Conservation (phyloP, 2,329 filamentous ascomycete genomes). For the Clarireedia hainanense region DNA sequence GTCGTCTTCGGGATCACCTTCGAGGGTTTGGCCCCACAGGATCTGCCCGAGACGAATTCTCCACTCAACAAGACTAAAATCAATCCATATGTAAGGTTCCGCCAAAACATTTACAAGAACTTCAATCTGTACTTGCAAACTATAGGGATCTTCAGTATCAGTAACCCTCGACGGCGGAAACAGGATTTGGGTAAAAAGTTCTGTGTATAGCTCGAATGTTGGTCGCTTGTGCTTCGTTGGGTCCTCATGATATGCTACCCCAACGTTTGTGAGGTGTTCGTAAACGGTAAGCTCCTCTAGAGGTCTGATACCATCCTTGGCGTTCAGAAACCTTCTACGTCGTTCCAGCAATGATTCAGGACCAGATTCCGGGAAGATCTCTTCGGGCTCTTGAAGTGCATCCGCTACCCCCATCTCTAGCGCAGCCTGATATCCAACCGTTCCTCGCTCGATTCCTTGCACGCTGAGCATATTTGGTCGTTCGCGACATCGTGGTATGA, state of each 20-base stretch:
- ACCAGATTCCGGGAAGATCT: conserved; percentile 21
- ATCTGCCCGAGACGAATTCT: conserved; percentile 65
- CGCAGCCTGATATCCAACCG: conserved; percentile 60
- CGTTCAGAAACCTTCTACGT: conserved; percentile 28
- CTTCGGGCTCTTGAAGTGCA: conserved; percentile 53
- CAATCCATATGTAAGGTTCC: conserved; percentile 61
- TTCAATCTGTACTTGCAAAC: conserved; percentile 62
- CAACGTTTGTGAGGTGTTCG: conserved; percentile 46
- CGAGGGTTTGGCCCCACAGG: conserved; percentile 52
- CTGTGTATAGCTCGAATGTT: conserved; percentile 51
- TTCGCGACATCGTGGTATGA: conserved; percentile 27
- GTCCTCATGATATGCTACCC: conserved; percentile 46
- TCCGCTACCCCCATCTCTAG: conserved; percentile 59
- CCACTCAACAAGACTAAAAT: conserved; percentile 70
- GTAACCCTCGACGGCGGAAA: conserved; percentile 48
- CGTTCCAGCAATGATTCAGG: conserved; percentile 16
- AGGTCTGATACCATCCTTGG: conserved; percentile 37
- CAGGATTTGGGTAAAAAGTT: conserved; percentile 53
- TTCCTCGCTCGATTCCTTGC: conserved; percentile 63
- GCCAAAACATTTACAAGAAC: conserved; percentile 58
- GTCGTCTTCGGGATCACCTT: conserved; percentile 43
- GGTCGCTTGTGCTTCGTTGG: conserved; percentile 41
- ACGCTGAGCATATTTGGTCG: conserved; percentile 64
- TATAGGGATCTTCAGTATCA: conserved; percentile 51
- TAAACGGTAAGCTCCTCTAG: conserved; percentile 51